Evolutionary conservation across 768 basidiomycete genomes (phyloP).

Genomic region (Tylopilus felleus): DNA sequence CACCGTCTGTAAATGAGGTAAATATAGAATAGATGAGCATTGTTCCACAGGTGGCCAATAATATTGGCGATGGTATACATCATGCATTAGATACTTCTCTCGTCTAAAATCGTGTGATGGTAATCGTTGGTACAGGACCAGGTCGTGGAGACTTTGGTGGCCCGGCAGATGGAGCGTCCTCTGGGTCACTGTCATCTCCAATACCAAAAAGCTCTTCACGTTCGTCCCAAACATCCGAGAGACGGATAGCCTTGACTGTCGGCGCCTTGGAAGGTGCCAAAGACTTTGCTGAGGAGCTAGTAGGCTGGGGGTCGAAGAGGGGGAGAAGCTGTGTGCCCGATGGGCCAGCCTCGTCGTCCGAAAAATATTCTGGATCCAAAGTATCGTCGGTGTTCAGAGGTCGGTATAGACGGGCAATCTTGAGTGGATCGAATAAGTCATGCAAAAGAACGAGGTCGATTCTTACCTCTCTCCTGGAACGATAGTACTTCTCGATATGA

Average conservation of each 20-base stretch:
- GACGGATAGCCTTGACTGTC: conserved; percentile 32
- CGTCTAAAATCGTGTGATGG: conserved; percentile 25
- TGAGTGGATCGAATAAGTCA: conserved; percentile 1
- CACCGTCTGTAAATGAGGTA: background rate
- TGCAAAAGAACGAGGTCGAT: background rate
- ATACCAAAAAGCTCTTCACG: conserved; percentile 72
- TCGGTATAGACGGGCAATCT: conserved; percentile 78
- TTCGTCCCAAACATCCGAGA: conserved; percentile 74
- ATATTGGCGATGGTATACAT: conserved; percentile 27
- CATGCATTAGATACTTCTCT: conserved; percentile 20
- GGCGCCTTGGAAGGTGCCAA: conserved; percentile 28
- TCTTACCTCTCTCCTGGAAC: conserved; percentile 71
- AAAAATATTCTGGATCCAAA: conserved; percentile 50
- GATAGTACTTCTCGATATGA: conserved; percentile 71
- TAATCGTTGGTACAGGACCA: conserved; percentile 26
- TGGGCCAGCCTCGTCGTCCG: conserved; percentile 42
- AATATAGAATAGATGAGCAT: conserved; percentile 12
- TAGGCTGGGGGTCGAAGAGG: conserved; percentile 30
- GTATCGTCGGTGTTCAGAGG: conserved; percentile 55
- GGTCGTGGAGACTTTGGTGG: conserved; percentile 6
- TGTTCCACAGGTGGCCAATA: conserved; percentile 1
- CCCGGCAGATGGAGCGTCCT: conserved; percentile 30
- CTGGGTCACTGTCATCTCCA: conserved; percentile 61
- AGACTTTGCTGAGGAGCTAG: conserved; percentile 17
- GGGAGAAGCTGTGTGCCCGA: conserved; percentile 58